phyloP scores from a whole-genome alignment of 1,284 basidiomycete species.

The Peniophora sp. region DNA sequence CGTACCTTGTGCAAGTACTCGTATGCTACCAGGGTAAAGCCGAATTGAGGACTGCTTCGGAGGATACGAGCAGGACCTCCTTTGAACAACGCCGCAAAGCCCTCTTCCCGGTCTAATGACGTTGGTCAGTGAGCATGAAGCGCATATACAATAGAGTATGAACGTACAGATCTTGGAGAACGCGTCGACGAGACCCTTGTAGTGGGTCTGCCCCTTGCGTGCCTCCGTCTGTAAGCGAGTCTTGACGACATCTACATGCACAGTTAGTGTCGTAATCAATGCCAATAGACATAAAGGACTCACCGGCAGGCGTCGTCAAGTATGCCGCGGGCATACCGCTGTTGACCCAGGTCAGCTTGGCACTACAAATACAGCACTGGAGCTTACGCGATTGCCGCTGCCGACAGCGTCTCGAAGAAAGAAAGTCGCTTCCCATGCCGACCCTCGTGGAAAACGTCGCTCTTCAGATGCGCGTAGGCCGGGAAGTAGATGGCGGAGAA shows the following conservation, averaged over 20 bases:
- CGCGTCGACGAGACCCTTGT: constrained; percentile 88
- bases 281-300: constrained; percentile 10
- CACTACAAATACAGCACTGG: constrained; percentile 12
- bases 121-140: constrained; percentile 5
- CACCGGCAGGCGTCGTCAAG: constrained; percentile 78
- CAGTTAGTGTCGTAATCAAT: constrained; percentile 15
- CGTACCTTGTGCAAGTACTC: constrained; percentile 70
- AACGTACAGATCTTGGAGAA: constrained; percentile 78
- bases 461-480: constrained; percentile 80
- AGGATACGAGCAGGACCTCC: constrained; percentile 89
- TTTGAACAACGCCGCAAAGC: constrained; percentile 89
- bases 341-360: constrained; percentile 15
- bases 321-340: constrained; percentile 96
- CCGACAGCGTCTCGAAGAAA: constrained; percentile 83
- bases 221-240: constrained; percentile 98
- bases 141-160: constrained; percentile 25
- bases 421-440: constrained; percentile 89
- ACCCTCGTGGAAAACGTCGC: constrained; percentile 94
- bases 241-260: constrained; percentile 85
- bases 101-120: constrained; percentile 71
- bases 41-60: constrained; percentile 84
- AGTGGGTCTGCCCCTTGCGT: constrained; percentile 85
- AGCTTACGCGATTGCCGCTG: constrained; percentile 77
- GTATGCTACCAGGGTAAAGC: constrained; percentile 88
- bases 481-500: constrained; percentile 86